Evolutionary conservation across 352 stramenopile genomes (phyloP).

Genomic region (Aphanomyces cochlioides): DNA sequence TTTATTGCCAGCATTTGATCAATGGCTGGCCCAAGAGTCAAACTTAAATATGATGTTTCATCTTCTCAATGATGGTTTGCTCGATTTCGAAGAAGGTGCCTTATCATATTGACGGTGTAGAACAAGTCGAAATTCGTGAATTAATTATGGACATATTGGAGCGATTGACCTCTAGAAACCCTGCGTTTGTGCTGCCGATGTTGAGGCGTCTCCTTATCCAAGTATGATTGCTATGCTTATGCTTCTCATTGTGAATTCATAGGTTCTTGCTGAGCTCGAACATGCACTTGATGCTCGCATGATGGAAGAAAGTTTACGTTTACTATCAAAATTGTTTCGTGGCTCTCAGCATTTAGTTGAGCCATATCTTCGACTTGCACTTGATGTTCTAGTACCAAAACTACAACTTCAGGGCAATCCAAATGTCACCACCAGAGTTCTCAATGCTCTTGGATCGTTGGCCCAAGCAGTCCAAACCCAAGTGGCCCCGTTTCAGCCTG

Average conservation of each 20-base stretch:
- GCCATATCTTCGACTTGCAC: slow-evolving; percentile 68
- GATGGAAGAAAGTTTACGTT: slow-evolving; percentile 84
- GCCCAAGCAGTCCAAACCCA: slow-evolving; percentile 88
- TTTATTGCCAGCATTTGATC: slow-evolving; percentile 91
- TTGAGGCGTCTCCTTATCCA: slow-evolving; percentile 92
- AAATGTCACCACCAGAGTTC: slow-evolving; percentile 64
- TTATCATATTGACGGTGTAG: slow-evolving; percentile 10
- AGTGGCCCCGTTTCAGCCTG: slow-evolving; percentile 91
- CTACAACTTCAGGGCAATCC: slow-evolving; percentile 81
- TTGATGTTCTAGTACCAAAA: slow-evolving; percentile 70
- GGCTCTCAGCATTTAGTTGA: slow-evolving; percentile 83
- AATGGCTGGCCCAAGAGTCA: slow-evolving; percentile 87
- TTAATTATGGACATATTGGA: slow-evolving; percentile 91
- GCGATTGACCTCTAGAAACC: slow-evolving; percentile 91
- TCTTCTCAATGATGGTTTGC: slow-evolving; percentile 93
- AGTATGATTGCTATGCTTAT: background rate
- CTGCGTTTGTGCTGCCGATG: slow-evolving; percentile 92
- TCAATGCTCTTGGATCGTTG: slow-evolving; percentile 88
- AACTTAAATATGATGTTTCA: slow-evolving; percentile 93
- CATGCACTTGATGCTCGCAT: slow-evolving; percentile 85
- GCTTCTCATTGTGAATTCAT: background rate
- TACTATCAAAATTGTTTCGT: slow-evolving; percentile 82
- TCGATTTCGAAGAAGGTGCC: no score
- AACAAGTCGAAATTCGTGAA: slow-evolving; percentile 82
- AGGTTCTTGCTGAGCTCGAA: slow-evolving; percentile 92